Evolutionary conservation across 2,329 filamentous ascomycete species (phyloP).

Genomic region (Aureobasidium sp.): DNA sequence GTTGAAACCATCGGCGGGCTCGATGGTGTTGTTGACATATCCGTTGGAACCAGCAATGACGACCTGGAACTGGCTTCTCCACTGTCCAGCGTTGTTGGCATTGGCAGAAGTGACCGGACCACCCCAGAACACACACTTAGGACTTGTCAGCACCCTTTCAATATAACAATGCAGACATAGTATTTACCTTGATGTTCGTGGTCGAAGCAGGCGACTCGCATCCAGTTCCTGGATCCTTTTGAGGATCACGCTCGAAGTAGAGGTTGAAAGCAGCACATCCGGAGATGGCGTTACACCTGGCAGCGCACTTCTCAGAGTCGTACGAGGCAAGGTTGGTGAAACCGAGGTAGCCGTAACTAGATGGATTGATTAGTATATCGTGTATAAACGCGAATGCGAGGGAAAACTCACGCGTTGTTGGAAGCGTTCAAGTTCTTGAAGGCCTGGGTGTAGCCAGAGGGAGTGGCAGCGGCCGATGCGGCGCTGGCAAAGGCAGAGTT

Average conservation of each 20-base stretch:
- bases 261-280: constrained; percentile 29
- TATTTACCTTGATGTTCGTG: constrained; percentile 22
- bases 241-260: constrained; percentile 30
- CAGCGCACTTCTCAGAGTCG: constrained; percentile 23
- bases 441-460: constrained; percentile 20
- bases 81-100: constrained; percentile 17
- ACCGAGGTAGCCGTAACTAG: constrained; percentile 23
- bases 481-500: constrained; percentile 16
- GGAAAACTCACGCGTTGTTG: constrained; percentile 7
- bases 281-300: constrained; percentile 22
- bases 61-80: constrained; percentile 22
- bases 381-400: background rate
- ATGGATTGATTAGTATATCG: background rate
- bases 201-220: constrained; percentile 28
- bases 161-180: background rate
- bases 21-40: constrained; percentile 22
- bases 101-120: constrained; percentile 13
- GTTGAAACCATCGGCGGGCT: constrained; percentile 19
- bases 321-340: constrained; percentile 24
- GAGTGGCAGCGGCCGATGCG: constrained; percentile 20
- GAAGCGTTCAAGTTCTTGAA: constrained; percentile 21
- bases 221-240: constrained; percentile 21
- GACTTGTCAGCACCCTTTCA: background rate
- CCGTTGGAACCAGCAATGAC: constrained; percentile 27
- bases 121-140: constrained; percentile 16